These are phyloP conservation scores for Yarrowia osloensis DNA, from an alignment of 805 yeast species.

Conservation along the genomic window DNA sequence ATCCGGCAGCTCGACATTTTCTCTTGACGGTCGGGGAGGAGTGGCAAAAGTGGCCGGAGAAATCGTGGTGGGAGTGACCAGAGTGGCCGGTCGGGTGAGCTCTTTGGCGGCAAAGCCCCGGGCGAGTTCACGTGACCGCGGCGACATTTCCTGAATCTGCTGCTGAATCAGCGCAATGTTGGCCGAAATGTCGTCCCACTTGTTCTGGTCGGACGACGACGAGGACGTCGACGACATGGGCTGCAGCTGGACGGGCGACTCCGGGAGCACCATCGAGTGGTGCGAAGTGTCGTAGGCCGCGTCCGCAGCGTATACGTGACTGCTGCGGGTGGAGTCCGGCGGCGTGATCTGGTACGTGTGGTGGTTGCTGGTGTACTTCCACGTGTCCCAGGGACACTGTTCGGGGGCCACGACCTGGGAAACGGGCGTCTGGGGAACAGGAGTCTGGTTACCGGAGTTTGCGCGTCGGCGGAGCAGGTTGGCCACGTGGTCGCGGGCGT, in stretches of 20 bases:
- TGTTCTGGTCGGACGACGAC: neutral
- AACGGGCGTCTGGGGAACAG: neutral
- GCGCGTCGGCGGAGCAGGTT: conserved; percentile 6
- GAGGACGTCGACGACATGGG: neutral
- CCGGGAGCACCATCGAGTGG: conserved; percentile 23
- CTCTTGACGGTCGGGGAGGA: conserved; percentile 13
- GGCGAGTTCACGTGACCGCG: conserved; percentile 1
- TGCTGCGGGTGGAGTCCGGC: conserved; percentile 6
- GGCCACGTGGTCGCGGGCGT: conserved; percentile 15
- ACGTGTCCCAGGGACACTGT: conserved; percentile 14
- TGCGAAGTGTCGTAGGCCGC: neutral
- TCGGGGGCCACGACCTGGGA: neutral
- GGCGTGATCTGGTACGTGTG: conserved; percentile 26
- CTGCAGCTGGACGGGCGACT: conserved; percentile 12
- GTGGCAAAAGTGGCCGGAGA: neutral
- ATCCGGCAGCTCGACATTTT: conserved; percentile 20
- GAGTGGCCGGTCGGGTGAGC: neutral
- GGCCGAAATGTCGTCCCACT: conserved; percentile 23
- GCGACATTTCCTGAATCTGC: conserved; percentile 25
- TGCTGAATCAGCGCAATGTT: conserved; percentile 23
- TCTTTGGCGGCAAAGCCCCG: conserved; percentile 7
- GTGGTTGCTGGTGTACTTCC: conserved; percentile 9
- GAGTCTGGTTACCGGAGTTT: neutral
- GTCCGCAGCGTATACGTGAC: conserved; percentile 1
- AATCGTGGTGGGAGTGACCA: neutral